phyloP scores from a whole-genome alignment of 2,329 filamentous ascomycete species.

The Ambrosiella beaveri region DNA sequence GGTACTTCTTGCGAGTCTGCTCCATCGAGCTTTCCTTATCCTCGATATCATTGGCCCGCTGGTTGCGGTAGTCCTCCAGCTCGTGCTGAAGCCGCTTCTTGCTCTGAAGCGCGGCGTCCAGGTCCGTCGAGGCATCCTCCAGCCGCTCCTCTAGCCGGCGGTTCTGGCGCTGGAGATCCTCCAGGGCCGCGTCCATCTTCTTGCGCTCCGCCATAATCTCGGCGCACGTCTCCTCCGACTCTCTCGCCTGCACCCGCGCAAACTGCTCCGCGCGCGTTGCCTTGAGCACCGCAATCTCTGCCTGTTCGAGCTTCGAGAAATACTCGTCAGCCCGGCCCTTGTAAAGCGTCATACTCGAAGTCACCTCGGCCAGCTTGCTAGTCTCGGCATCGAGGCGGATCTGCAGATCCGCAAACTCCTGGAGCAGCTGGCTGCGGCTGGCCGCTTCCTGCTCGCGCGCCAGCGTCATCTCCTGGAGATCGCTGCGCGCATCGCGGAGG shows the following conservation, averaged over 20 bases:
- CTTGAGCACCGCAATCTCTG: slow-evolving; percentile 87
- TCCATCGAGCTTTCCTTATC: slow-evolving; percentile 94
- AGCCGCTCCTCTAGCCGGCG: slow-evolving; percentile 81
- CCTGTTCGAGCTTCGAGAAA: slow-evolving; percentile 91
- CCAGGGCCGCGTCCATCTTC: slow-evolving; percentile 71
- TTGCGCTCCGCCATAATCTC: slow-evolving; percentile 83
- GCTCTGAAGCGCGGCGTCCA: slow-evolving; percentile 67
- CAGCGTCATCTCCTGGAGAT: slow-evolving; percentile 62
- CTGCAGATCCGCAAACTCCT: slow-evolving; percentile 86
- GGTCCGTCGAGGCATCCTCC: slow-evolving; percentile 79
- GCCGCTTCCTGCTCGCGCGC: slow-evolving; percentile 73
- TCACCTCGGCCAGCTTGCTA: slow-evolving; percentile 69
- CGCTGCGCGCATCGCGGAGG: slow-evolving; percentile 65
- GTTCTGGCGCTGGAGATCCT: slow-evolving; percentile 77
- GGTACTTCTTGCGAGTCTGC: slow-evolving; percentile 94
- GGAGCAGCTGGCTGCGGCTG: slow-evolving; percentile 73
- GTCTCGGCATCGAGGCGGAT: slow-evolving; percentile 81
- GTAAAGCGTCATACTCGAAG: slow-evolving; percentile 71
- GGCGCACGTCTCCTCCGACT: slow-evolving; percentile 81
- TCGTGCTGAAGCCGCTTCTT: slow-evolving; percentile 94
- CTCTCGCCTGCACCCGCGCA: slow-evolving; percentile 71
- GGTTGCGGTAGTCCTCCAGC: slow-evolving; percentile 89
- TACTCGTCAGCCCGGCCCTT: slow-evolving; percentile 89
- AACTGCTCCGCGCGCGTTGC: slow-evolving; percentile 85
- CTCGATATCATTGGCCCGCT: slow-evolving; percentile 88